phyloP scores from a whole-genome alignment of 441 rosid genomes.

The Brassica balearica region DNA sequence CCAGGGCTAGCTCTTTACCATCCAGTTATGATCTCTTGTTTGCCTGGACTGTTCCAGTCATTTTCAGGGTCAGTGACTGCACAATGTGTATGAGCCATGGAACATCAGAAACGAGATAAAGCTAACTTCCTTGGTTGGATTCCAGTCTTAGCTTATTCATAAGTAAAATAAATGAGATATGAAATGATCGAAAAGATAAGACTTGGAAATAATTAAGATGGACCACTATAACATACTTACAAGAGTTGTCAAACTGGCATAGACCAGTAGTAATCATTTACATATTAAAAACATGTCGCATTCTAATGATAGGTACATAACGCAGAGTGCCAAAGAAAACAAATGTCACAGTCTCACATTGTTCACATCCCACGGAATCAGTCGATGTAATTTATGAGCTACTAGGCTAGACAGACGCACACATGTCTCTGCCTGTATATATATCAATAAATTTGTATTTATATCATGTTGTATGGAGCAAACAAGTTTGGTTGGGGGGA shows the following conservation, averaged over 20 bases:
- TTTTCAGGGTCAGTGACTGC: slow-evolving; percentile 32
- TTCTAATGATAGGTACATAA: slow-evolving; percentile 42
- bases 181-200: slow-evolving; percentile 31
- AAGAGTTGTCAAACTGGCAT: slow-evolving; percentile 32
- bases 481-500: slow-evolving; percentile 49
- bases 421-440: slow-evolving; percentile 45
- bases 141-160: not conserved
- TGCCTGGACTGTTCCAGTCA: not conserved
- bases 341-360: slow-evolving; percentile 38
- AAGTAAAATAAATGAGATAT: slow-evolving; percentile 29
- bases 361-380: slow-evolving; percentile 43
- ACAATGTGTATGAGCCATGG: slow-evolving; percentile 21
- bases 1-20: slow-evolving; percentile 95
- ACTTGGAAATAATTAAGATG: slow-evolving; percentile 21
- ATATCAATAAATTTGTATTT: slow-evolving; percentile 7
- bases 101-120: not conserved
- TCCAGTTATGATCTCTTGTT: slow-evolving; percentile 16
- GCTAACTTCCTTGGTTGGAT: not conserved
- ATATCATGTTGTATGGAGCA: slow-evolving; percentile 22
- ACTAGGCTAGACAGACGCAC: slow-evolving; percentile 39
- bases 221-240: slow-evolving; percentile 44
- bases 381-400: slow-evolving; percentile 40
- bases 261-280: slow-evolving; percentile 33
- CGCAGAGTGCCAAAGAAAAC: slow-evolving; percentile 40
- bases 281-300: slow-evolving; percentile 31